A percentile compares a stretch with the other conserved stretches of the same genome.
These are phyloP conservation scores for Arthroderma uncinatum DNA, from an alignment of 2,329 filamentous ascomycete genomes.

Conservation along the genomic window DNA sequence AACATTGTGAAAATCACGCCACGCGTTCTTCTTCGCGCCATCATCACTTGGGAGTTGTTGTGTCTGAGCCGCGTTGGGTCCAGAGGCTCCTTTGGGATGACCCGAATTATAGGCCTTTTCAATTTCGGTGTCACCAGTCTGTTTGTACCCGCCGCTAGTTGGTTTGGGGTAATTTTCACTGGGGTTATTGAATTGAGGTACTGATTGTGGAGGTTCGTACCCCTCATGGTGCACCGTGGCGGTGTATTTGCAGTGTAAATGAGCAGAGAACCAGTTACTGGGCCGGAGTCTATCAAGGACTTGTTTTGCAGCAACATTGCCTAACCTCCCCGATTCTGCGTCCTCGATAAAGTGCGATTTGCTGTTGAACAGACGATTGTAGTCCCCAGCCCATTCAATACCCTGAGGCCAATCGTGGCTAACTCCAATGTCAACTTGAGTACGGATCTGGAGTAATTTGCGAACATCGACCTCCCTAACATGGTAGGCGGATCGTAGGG, in stretches of 20 bases:
- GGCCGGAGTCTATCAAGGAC: conserved; percentile 75
- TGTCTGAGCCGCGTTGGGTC: neutral
- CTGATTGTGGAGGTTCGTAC: conserved; percentile 5
- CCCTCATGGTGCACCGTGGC: conserved; percentile 34
- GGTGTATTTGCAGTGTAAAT: conserved; percentile 79
- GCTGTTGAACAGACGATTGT: conserved; percentile 53
- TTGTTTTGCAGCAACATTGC: conserved; percentile 66
- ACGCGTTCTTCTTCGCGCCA: conserved; percentile 23
- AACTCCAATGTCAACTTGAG: conserved; percentile 79
- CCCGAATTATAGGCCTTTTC: neutral
- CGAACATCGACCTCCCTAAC: conserved; percentile 81
- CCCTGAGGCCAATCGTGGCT: conserved; percentile 92
- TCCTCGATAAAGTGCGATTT: conserved; percentile 70
- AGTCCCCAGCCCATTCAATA: conserved; percentile 68
- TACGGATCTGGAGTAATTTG: conserved; percentile 73
- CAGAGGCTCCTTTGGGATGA: neutral
- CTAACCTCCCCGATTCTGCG: conserved; percentile 61
- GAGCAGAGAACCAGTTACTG: conserved; percentile 82
- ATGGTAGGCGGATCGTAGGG: conserved; percentile 77
- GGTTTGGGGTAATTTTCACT: neutral
- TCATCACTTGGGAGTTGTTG: neutral
- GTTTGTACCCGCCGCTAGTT: neutral
- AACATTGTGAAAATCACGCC: conserved; percentile 29
- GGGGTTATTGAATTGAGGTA: neutral
- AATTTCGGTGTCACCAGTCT: neutral